Conservation (phyloP, 2,329 filamentous ascomycete genomes). For the Dactylella cylindrospora region DNA sequence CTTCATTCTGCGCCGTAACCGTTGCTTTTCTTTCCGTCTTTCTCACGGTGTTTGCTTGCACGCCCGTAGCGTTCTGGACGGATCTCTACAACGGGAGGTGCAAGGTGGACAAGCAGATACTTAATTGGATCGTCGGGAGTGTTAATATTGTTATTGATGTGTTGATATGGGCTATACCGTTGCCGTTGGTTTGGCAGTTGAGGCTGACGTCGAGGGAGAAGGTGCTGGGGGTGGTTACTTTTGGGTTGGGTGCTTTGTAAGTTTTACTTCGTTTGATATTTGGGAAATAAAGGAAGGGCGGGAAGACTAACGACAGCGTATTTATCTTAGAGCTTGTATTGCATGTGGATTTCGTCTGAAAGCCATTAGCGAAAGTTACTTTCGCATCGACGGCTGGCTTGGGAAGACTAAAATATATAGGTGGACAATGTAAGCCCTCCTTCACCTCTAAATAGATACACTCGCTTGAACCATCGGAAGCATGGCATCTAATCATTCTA, state of each 20-base stretch:
- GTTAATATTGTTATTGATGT: constrained; percentile 22
- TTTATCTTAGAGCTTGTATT: constrained; percentile 6
- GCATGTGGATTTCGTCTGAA: constrained; percentile 15
- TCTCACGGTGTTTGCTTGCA: too few relatives aligned
- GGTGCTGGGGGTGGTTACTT: constrained; percentile 9
- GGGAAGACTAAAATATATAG: constrained; percentile 11
- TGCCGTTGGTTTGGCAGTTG: constrained; percentile 17
- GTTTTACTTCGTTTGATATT: neutral
- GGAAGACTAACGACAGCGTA: neutral
- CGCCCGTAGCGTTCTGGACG: too few relatives aligned
- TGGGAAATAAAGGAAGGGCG: too few relatives aligned
- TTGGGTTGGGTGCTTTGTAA: constrained; percentile 15
- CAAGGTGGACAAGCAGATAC: too few relatives aligned
- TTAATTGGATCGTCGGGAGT: too few relatives aligned
- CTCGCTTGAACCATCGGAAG: neutral
- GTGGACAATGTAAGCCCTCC: constrained; percentile 24
- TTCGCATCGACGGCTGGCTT: too few relatives aligned
- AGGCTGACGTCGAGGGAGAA: constrained; percentile 1
- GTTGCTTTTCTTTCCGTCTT: too few relatives aligned
- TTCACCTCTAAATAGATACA: neutral
- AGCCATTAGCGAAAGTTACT: constrained; percentile 5
- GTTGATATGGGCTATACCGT: constrained; percentile 13
- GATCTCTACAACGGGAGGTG: too few relatives aligned
- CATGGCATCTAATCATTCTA: neutral
- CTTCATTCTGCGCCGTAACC: too few relatives aligned